phyloP scores from a whole-genome alignment of 345 rosid genomes.

The Citrus maxima region DNA sequence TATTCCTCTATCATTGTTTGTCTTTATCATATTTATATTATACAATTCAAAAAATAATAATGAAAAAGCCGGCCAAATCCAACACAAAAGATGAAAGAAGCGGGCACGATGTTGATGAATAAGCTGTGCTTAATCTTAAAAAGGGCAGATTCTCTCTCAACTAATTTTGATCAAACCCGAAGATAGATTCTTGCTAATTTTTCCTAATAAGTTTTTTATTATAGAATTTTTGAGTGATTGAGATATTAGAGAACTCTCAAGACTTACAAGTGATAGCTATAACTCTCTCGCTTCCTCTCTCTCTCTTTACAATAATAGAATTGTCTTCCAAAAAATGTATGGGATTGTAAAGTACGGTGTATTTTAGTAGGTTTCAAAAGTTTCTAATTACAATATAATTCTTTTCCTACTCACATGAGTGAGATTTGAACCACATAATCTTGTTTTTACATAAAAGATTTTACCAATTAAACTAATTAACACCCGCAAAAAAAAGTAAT shows the following conservation, averaged over 20 bases:
- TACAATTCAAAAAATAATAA: slow-evolving; percentile 6
- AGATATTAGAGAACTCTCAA: neutral
- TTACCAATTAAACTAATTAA: too few species aligned
- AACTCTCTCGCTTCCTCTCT: too few species aligned
- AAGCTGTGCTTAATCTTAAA: neutral
- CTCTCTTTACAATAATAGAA: neutral
- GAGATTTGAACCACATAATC: too few species aligned
- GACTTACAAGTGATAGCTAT: neutral
- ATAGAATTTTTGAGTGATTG: neutral
- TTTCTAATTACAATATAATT: too few species aligned
- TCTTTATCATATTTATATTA: neutral
- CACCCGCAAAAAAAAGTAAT: too few species aligned
- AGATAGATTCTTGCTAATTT: neutral
- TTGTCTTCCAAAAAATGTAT: neutral
- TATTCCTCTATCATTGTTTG: slow-evolving; percentile 23
- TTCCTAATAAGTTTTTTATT: neutral
- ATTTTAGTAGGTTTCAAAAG: too few species aligned
- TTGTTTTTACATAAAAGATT: too few species aligned
- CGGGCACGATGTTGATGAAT: neutral
- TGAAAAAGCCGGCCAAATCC: slow-evolving; percentile 29
- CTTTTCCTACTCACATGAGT: too few species aligned
- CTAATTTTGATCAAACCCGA: neutral
- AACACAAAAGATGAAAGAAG: slow-evolving; percentile 8
- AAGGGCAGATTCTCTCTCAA: neutral
- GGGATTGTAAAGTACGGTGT: too few species aligned